Percentiles rank a stretch among this genome's conserved stretches.
Evolutionary conservation across 495 filamentous ascomycete genomes (phyloP).

Genomic region (Elasticomyces elasticus): DNA sequence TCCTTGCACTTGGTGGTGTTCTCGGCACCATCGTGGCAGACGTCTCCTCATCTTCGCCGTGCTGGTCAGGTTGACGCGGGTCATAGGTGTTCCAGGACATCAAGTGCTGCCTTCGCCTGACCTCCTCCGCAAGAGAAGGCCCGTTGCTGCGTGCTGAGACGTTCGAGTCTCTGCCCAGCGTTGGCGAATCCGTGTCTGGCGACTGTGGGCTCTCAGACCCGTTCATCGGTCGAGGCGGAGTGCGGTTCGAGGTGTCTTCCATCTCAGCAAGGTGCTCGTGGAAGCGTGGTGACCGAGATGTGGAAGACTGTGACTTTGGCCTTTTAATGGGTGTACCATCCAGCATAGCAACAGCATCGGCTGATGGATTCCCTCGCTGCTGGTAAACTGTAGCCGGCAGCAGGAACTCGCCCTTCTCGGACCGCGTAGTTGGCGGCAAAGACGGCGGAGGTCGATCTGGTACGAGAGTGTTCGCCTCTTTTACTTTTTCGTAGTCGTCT

Average conservation of each 20-base stretch:
- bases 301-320: background rate
- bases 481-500: background rate
- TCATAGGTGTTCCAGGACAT: conserved; percentile 8
- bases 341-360: conserved; percentile 7
- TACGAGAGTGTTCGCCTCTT: background rate
- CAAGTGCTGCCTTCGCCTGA: conserved; percentile 10
- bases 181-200: conserved; percentile 11
- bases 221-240: background rate
- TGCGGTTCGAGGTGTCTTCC: conserved; percentile 5
- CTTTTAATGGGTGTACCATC: conserved; percentile 6
- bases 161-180: conserved; percentile 1
- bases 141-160: background rate
- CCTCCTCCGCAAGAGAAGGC: conserved; percentile 3
- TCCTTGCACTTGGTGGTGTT: conserved; percentile 1
- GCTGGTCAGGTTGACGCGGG: background rate
- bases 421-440: background rate
- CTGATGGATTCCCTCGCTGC: background rate
- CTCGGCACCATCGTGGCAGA: background rate
- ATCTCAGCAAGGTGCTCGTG: conserved; percentile 11
- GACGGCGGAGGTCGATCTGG: conserved; percentile 1
- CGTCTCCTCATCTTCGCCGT: background rate
- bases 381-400: conserved; percentile 4
- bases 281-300: conserved; percentile 6
- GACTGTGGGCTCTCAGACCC: background rate
- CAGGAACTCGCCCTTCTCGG: background rate